These are phyloP conservation scores for Backusella tarrabulga DNA, from an alignment of 192 early-diverging fungal genomes.

Conservation along the genomic window DNA sequence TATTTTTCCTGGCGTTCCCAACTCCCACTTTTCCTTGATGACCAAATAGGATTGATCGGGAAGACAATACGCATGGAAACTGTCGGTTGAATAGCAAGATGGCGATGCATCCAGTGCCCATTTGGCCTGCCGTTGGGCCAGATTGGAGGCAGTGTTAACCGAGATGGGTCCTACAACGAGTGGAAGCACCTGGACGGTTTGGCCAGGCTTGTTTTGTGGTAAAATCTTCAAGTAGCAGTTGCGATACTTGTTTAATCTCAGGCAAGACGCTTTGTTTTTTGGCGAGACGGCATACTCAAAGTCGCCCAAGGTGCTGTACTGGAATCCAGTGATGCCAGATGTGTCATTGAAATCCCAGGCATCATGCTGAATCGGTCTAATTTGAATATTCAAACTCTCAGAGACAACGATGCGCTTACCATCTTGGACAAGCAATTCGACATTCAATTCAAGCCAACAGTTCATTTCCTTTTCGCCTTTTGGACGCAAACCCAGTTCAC, in stretches of 20 bases:
- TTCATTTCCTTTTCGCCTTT: not conserved
- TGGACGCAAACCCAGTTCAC: conserved; percentile 19
- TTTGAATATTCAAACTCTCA: not conserved
- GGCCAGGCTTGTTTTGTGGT: not conserved
- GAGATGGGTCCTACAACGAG: conserved; percentile 11
- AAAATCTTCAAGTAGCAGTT: not conserved
- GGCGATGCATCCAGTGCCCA: not conserved
- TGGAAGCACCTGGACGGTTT: conserved; percentile 1
- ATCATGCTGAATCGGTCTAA: conserved; percentile 1
- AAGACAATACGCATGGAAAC: conserved; percentile 13
- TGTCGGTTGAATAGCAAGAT: not conserved
- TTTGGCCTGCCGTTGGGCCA: not conserved
- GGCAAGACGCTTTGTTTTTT: not conserved
- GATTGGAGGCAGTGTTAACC: not conserved
- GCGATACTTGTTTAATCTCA: not conserved
- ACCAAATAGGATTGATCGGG: conserved; percentile 9
- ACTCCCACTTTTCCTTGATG: conserved; percentile 33
- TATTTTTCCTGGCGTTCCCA: conserved; percentile 42
- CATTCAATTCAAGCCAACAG: not conserved
- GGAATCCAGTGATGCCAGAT: not conserved
- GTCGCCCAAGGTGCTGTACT: not conserved
- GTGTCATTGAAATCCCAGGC: not conserved
- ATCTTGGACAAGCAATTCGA: not conserved
- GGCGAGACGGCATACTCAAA: conserved; percentile 5
- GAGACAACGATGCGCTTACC: not conserved